phyloP scores from a whole-genome alignment of 2,329 filamentous ascomycete species.

The Monilinia laxa region DNA sequence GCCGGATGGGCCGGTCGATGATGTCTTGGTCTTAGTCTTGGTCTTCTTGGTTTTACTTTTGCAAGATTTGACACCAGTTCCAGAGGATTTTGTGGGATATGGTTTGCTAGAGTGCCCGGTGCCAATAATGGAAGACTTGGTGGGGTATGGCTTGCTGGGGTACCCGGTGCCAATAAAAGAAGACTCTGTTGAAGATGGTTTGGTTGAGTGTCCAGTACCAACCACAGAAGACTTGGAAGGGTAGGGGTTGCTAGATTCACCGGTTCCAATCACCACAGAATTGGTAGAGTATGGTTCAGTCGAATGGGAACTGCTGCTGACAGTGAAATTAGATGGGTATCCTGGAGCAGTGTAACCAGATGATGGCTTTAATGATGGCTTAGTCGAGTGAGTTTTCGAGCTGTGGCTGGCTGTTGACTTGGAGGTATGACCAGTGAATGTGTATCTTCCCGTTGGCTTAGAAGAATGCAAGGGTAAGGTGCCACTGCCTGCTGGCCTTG shows the following conservation, averaged over 20 bases:
- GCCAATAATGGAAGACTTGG: background rate
- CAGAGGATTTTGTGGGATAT: background rate
- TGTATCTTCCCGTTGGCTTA: background rate
- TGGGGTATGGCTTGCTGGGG: background rate
- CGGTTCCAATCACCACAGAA: background rate
- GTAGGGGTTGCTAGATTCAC: background rate
- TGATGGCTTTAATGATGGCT: slow-evolving; percentile 1
- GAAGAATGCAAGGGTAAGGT: slow-evolving; percentile 5
- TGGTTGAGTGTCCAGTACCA: background rate
- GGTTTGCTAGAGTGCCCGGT: slow-evolving; percentile 3
- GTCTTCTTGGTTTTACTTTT: slow-evolving; percentile 21
- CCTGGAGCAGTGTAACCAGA: slow-evolving; percentile 17
- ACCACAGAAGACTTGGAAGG: background rate
- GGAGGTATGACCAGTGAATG: background rate
- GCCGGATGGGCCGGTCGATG: slow-evolving; percentile 1
- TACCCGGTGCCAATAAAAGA: background rate
- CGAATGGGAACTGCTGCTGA: background rate
- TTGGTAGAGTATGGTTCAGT: slow-evolving; percentile 1
- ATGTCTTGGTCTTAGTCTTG: slow-evolving; percentile 24
- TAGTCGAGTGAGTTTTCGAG: background rate
- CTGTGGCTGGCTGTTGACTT: background rate
- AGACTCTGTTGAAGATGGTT: background rate
- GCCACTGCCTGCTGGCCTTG: background rate
- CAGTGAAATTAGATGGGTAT: background rate
- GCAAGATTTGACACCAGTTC: slow-evolving; percentile 4